Evolutionary conservation across 73 alveolate genomes (phyloP).

Genomic region (Paramecium biaurelia): DNA sequence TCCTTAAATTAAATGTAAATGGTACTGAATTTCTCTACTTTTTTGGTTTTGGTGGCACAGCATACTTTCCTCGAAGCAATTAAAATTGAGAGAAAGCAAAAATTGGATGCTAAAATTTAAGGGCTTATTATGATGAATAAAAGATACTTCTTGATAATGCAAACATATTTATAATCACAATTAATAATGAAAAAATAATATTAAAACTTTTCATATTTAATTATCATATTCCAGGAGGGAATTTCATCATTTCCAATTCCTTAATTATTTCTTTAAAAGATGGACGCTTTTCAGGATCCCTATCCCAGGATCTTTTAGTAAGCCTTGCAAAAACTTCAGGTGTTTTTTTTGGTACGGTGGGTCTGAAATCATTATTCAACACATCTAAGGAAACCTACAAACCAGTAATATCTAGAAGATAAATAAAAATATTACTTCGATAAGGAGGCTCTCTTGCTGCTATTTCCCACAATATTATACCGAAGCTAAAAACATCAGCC

Average conservation of each 20-base stretch:
- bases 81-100: neutral
- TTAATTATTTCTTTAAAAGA: constrained; percentile 85
- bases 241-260: constrained; percentile 79
- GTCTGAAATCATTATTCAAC: constrained; percentile 93
- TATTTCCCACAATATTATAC: constrained; percentile 98
- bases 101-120: neutral
- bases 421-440: constrained; percentile 59
- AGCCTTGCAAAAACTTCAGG: constrained; percentile 92
- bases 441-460: constrained; percentile 98
- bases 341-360: constrained; percentile 88
- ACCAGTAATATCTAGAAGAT: constrained; percentile 82
- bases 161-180: neutral
- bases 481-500: constrained; percentile 98
- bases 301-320: constrained; percentile 96
- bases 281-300: constrained; percentile 94
- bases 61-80: neutral
- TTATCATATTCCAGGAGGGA: constrained; percentile 43
- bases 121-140: neutral
- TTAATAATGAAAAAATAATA: neutral
- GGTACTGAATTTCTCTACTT: neutral
- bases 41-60: neutral
- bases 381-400: constrained; percentile 92
- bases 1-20: neutral
- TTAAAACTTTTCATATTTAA: neutral
- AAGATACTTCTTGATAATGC: neutral